phyloP scores from a whole-genome alignment of 2,329 filamentous ascomycete genomes.

The Cryphonectria parasitica region DNA sequence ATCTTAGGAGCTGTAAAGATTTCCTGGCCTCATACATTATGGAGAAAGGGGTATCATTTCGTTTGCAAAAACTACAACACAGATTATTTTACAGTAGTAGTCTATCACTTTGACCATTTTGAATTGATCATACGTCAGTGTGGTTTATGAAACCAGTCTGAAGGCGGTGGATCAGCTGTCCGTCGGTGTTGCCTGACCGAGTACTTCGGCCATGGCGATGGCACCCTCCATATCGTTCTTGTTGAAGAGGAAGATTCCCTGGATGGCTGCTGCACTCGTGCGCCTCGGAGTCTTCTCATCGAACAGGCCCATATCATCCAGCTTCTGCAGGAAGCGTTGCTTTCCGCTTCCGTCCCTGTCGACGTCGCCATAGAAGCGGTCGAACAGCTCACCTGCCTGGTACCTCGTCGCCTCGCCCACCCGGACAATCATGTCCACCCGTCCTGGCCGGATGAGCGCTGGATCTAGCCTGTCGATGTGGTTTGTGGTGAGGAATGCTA shows the following conservation, averaged over 20 bases:
- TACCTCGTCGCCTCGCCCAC: conserved; percentile 86
- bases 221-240: conserved; percentile 89
- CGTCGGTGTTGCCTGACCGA: conserved; percentile 39
- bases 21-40: not conserved
- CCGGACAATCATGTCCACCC: conserved; percentile 90
- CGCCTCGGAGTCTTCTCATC: conserved; percentile 55
- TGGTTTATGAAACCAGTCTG: not conserved
- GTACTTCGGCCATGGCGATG: conserved; percentile 74
- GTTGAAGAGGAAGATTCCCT: conserved; percentile 94
- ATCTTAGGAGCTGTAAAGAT: not conserved
- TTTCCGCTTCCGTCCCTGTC: conserved; percentile 67
- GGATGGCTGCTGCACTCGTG: conserved; percentile 88
- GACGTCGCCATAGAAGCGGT: conserved; percentile 88
- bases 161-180: conserved; percentile 18
- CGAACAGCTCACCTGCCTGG: conserved; percentile 88
- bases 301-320: conserved; percentile 73
- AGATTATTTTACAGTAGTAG: not conserved
- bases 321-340: conserved; percentile 69
- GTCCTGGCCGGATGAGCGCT: conserved; percentile 85
- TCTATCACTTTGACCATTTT: not conserved
- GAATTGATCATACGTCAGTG: not conserved
- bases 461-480: conserved; percentile 88
- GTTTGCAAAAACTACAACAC: not conserved
- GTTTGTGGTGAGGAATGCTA: conserved; percentile 94
- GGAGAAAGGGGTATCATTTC: conserved; percentile 16